Conservation (phyloP, 2,329 filamentous ascomycete genomes). For the Scedosporium aurantiacum region DNA sequence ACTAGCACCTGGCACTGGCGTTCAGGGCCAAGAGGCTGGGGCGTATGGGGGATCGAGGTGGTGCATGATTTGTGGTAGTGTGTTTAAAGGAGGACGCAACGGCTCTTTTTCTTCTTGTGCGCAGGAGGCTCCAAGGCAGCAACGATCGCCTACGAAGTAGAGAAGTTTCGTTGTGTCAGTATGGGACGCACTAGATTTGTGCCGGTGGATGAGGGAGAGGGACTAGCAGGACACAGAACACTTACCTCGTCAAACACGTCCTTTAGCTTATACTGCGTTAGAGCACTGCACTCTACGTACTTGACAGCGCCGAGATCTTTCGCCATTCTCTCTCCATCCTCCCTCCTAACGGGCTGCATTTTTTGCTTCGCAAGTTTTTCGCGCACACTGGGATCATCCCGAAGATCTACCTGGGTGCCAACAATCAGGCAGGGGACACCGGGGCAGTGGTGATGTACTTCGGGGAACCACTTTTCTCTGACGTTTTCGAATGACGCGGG, state of each 20-base stretch:
- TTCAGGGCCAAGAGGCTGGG: neutral
- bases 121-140: slow-evolving; percentile 82
- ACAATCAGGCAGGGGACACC: slow-evolving; percentile 97
- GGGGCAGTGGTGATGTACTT: slow-evolving; percentile 97
- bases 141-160: slow-evolving; percentile 65
- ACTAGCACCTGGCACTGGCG: too few relatives aligned
- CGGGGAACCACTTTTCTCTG: slow-evolving; percentile 96
- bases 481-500: slow-evolving; percentile 99
- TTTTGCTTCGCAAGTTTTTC: slow-evolving; percentile 94
- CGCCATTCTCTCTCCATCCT: slow-evolving; percentile 92
- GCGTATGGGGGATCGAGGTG: neutral
- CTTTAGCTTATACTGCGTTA: slow-evolving; percentile 98
- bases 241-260: slow-evolving; percentile 97
- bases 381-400: slow-evolving; percentile 74
- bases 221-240: slow-evolving; percentile 7
- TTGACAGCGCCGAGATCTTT: slow-evolving; percentile 96
- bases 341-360: slow-evolving; percentile 84
- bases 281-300: slow-evolving; percentile 95
- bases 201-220: neutral
- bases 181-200: neutral
- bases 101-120: slow-evolving; percentile 65
- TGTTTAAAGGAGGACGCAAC: slow-evolving; percentile 56
- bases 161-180: neutral
- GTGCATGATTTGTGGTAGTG: neutral
- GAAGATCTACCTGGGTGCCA: slow-evolving; percentile 91